Conservation (phyloP, 345 rosid genomes). For the Lepidium sativum region DNA sequence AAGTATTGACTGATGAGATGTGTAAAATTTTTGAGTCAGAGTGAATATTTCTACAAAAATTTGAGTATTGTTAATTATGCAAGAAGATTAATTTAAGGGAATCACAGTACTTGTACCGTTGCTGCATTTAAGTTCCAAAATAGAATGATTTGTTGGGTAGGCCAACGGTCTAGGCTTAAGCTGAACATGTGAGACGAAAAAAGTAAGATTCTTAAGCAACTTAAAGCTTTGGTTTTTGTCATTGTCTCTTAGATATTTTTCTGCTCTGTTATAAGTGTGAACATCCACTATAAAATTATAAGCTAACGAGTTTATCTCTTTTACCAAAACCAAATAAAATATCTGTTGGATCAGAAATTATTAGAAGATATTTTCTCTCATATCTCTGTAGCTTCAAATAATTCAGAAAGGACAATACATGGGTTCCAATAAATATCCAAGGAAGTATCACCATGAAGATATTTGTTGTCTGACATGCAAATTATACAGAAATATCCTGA, state of each 20-base stretch:
- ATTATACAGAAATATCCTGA: background rate
- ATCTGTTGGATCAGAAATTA: background rate
- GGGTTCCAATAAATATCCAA: slow-evolving; percentile 6
- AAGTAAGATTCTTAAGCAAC: background rate
- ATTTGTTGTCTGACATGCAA: background rate
- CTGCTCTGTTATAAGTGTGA: background rate
- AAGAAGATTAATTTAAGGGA: background rate
- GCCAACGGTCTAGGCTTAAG: background rate
- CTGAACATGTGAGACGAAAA: background rate
- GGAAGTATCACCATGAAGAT: slow-evolving; percentile 18
- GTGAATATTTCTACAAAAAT: background rate
- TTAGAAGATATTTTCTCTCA: slow-evolving; percentile 3
- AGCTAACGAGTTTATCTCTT: background rate
- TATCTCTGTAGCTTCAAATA: background rate
- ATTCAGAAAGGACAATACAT: slow-evolving; percentile 13
- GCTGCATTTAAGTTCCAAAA: background rate
- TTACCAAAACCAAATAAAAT: background rate
- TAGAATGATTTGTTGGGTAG: background rate
- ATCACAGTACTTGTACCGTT: background rate
- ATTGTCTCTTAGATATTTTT: slow-evolving; percentile 11
- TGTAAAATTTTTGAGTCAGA: background rate
- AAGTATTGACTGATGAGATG: background rate
- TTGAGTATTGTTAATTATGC: background rate
- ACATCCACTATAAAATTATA: background rate
- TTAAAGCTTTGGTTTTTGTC: slow-evolving; percentile 7